phyloP scores from a whole-genome alignment of 768 basidiomycete species.

The Leccinum sublutescens region DNA sequence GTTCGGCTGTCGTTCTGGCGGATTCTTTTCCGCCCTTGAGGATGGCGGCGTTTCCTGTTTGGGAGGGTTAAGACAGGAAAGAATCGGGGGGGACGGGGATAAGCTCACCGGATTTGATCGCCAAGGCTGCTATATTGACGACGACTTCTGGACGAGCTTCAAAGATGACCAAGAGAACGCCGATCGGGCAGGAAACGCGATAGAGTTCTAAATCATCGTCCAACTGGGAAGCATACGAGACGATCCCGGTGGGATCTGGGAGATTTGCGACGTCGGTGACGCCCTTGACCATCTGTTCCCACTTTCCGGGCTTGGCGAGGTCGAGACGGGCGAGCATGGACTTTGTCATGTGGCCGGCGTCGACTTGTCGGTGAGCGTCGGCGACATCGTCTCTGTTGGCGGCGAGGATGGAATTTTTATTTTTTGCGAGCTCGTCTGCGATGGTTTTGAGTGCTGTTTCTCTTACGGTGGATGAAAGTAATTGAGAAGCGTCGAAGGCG shows the following conservation, averaged over 20 bases:
- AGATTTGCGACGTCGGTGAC: slow-evolving; percentile 82
- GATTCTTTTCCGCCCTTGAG: slow-evolving; percentile 98
- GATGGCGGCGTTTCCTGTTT: slow-evolving; percentile 90
- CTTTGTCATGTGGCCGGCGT: slow-evolving; percentile 78
- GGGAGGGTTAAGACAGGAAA: neutral
- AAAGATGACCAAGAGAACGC: slow-evolving; percentile 94
- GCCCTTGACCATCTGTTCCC: slow-evolving; percentile 92
- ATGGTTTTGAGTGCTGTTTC: slow-evolving; percentile 72
- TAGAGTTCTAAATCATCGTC: slow-evolving; percentile 88
- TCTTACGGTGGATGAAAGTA: slow-evolving; percentile 66
- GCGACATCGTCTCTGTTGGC: slow-evolving; percentile 83
- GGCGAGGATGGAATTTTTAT: slow-evolving; percentile 65
- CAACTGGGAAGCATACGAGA: slow-evolving; percentile 87
- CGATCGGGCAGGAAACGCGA: slow-evolving; percentile 94
- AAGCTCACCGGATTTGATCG: slow-evolving; percentile 88
- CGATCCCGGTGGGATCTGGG: slow-evolving; percentile 81
- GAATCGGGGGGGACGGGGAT: neutral
- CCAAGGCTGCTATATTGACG: slow-evolving; percentile 93
- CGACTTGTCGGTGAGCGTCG: slow-evolving; percentile 77
- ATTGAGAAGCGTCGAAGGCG: slow-evolving; percentile 87
- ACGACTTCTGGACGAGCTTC: slow-evolving; percentile 98
- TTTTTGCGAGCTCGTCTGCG: slow-evolving; percentile 57
- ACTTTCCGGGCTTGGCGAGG: slow-evolving; percentile 77
- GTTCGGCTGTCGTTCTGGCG: slow-evolving; percentile 67
- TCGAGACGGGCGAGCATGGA: slow-evolving; percentile 87